Base-by-base conservation (phyloP, 1,284 basidiomycete species). In the Leccinum pachyderme region DNA sequence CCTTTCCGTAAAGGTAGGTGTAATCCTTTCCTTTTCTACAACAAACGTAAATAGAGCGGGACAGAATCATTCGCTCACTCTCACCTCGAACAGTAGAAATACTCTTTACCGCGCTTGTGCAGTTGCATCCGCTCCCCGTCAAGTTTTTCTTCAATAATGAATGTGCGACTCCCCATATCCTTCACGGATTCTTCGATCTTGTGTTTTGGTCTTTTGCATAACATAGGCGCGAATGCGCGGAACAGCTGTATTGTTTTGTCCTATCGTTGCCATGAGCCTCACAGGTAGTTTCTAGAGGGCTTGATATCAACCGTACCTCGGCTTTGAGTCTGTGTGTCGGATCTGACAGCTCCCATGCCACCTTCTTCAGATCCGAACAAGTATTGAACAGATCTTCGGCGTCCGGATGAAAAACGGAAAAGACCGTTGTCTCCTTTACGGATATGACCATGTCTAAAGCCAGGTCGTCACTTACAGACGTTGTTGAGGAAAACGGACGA, bases 91-190 rank as follows among this genome's bases (percentile, higher is more conserved):
- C 87, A 95, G 66, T 95, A 98, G 63, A 89, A 91, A 68, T 91
- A 98, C 67, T 92, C 85, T 56, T 90, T 87, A 2, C 89, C 91
- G 49, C 87, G 79, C 72, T 92, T 96, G 67, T 98, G 95, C 49
- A 98, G 65, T 68, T 98, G 95, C 72, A 98, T 94, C 28, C 95
- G 78, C 70, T 98, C 95, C 2, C 95, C 95, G 65, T 98, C 95
- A 1, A 97, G 80, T 70, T 98, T 98, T 74, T 98, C 95, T 68
- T 98, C 95, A 47, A 98, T 90, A 59, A 93, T 77, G 68, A 97
- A 97, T 49, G 80, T 73, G 12, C 75, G 62, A 41, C 83, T 84
- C 24, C 82, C 81, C 83, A 97, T 94, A 51, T 89, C 81, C 62
- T 89, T 91, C 48, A 95, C 85, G 0, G 93, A 85, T 15, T 89